phyloP scores from a whole-genome alignment of 164 flowering plant genomes.

The Saururus chinensis region DNA sequence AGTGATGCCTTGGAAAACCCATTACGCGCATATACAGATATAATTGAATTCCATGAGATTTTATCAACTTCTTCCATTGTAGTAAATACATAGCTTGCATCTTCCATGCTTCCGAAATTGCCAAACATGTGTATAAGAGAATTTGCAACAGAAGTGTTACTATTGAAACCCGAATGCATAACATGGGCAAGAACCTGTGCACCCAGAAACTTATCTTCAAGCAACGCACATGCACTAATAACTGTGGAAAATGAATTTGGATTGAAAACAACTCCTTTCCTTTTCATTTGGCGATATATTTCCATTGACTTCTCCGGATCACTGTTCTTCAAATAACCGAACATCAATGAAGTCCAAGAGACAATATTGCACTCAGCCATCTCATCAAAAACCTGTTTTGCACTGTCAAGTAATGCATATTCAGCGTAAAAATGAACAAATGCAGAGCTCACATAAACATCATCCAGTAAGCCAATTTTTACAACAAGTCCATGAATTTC shows the following conservation, averaged over 20 bases:
- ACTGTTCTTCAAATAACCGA: slow-evolving; percentile 34
- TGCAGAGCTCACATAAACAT: slow-evolving; percentile 69
- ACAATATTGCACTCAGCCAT: slow-evolving; percentile 47
- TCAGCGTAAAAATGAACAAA: slow-evolving; percentile 66
- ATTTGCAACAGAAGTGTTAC: slow-evolving; percentile 50
- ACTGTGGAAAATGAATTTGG: slow-evolving; percentile 47
- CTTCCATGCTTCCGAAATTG: slow-evolving; percentile 28
- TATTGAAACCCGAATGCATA: slow-evolving; percentile 36
- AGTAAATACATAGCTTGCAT: slow-evolving; percentile 40
- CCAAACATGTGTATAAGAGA: slow-evolving; percentile 70
- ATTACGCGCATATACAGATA: slow-evolving; percentile 50
- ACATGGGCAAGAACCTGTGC: slow-evolving; percentile 61
- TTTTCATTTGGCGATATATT: slow-evolving; percentile 38
- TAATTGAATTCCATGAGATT: slow-evolving; percentile 83
- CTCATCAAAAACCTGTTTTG: slow-evolving; percentile 46
- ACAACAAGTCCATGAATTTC: slow-evolving; percentile 51
- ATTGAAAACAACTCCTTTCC: slow-evolving; percentile 37
- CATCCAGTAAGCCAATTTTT: slow-evolving; percentile 40
- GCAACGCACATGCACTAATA: slow-evolving; percentile 46
- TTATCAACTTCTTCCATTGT: slow-evolving; percentile 52
- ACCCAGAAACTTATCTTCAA: slow-evolving; percentile 46
- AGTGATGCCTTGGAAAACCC: slow-evolving; percentile 34
- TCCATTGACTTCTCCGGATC: slow-evolving; percentile 28
- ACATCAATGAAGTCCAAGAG: slow-evolving; percentile 88
- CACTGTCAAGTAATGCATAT: slow-evolving; percentile 23